A percentile compares a stretch with the other conserved stretches of the same genome.
Evolutionary conservation across 2,329 filamentous ascomycete genomes (phyloP).

Genomic region (Drechslerella dactyloides): DNA sequence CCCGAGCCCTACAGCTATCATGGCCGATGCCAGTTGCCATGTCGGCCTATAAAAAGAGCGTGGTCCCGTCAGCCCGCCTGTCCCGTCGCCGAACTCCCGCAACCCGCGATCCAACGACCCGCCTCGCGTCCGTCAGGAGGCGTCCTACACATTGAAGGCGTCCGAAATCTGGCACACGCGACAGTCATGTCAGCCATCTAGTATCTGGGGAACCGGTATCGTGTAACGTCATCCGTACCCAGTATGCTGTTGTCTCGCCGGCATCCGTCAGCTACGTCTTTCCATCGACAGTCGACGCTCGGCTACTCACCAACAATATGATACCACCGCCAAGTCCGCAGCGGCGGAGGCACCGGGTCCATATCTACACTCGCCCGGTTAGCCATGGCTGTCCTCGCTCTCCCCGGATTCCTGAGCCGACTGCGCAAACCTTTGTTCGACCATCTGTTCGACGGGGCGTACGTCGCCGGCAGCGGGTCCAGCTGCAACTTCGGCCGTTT

Average conservation of each 20-base stretch:
- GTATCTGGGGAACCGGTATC: not conserved
- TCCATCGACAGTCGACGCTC: slow-evolving; percentile 7
- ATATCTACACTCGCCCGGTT: slow-evolving; percentile 42
- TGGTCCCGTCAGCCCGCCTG: slow-evolving; percentile 12
- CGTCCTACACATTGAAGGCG: slow-evolving; percentile 45
- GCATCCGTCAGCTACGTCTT: slow-evolving; percentile 37
- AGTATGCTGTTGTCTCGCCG: slow-evolving; percentile 28
- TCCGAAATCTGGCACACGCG: slow-evolving; percentile 39
- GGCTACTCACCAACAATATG: slow-evolving; percentile 56
- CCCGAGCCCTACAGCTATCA: slow-evolving; percentile 48
- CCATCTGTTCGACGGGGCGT: slow-evolving; percentile 51
- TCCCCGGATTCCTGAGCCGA: slow-evolving; percentile 3
- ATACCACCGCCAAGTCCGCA: slow-evolving; percentile 62
- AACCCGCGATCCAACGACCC: no score
- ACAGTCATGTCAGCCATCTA: not conserved
- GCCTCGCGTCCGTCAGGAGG: not conserved
- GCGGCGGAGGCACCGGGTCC: slow-evolving; percentile 57
- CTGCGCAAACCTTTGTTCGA: slow-evolving; percentile 45
- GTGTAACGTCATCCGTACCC: slow-evolving; percentile 42
- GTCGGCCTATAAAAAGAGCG: slow-evolving; percentile 31
- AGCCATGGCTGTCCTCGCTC: slow-evolving; percentile 34
- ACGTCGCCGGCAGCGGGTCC: slow-evolving; percentile 48
- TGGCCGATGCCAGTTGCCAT: slow-evolving; percentile 48
- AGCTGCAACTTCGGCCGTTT: slow-evolving; percentile 40
- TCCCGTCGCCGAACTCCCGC: no score